These are phyloP conservation scores for Pisolithus thermaeus DNA, from an alignment of 1,284 basidiomycete species.

Conservation along the genomic window DNA sequence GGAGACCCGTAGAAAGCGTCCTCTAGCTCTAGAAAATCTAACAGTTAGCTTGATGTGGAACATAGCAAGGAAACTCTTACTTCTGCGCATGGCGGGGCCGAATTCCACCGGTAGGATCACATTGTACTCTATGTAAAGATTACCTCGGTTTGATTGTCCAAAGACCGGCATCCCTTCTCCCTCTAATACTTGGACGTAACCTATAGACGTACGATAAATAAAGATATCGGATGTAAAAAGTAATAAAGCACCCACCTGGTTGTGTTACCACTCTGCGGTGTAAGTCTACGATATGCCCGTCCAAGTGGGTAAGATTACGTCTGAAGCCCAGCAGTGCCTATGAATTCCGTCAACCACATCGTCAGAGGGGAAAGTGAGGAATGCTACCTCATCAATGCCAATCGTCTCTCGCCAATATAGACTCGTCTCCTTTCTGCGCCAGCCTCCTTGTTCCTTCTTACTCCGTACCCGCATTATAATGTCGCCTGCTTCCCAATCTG, in stretches of 20 bases:
- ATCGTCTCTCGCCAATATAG: conserved; percentile 89
- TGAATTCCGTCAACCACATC: conserved; percentile 1
- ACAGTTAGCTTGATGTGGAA: conserved; percentile 2
- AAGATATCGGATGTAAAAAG: not conserved
- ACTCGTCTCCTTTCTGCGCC: conserved; percentile 82
- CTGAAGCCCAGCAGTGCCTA: conserved; percentile 80
- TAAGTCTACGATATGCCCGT: conserved; percentile 77
- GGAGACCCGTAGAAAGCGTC: conserved; percentile 22
- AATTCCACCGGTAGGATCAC: conserved; percentile 80
- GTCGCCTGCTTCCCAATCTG: conserved; percentile 91
- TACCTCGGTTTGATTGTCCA: conserved; percentile 60
- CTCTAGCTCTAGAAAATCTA: conserved; percentile 16
- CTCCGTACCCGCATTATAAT: conserved; percentile 80
- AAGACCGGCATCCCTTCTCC: conserved; percentile 88
- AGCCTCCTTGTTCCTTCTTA: conserved; percentile 69
- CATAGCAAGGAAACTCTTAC: conserved; percentile 38
- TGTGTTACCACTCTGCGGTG: conserved; percentile 79
- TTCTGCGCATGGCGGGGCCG: conserved; percentile 56
- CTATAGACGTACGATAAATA: conserved; percentile 31
- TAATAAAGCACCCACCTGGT: conserved; percentile 52
- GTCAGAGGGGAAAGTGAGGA: not conserved
- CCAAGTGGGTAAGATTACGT: conserved; percentile 84
- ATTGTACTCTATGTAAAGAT: conserved; percentile 87
- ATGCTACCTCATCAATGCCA: conserved; percentile 80
- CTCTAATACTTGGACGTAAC: conserved; percentile 79